These are phyloP conservation scores for Debaryomyces psychrophilus DNA, from an alignment of 1,139 yeast species.

Conservation along the genomic window DNA sequence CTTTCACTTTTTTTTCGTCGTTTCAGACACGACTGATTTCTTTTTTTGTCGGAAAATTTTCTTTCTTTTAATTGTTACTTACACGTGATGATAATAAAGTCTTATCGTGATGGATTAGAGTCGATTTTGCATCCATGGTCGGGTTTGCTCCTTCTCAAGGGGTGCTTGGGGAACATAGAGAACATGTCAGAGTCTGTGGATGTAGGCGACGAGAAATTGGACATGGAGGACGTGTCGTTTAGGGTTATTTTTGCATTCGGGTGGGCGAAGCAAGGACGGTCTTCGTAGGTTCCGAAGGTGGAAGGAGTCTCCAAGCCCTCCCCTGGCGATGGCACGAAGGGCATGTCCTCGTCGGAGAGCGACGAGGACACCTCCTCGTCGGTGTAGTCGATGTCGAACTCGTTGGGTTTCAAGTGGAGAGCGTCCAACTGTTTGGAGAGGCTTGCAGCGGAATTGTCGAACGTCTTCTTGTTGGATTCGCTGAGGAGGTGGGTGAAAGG, in stretches of 20 bases:
- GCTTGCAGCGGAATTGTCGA: constrained; percentile 19
- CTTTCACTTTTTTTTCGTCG: constrained; percentile 9
- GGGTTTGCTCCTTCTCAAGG: not conserved
- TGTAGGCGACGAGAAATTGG: constrained; percentile 13
- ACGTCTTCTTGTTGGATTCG: constrained; percentile 46
- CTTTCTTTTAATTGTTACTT: constrained; percentile 7
- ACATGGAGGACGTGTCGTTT: constrained; percentile 17
- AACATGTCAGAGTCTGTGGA: constrained; percentile 14
- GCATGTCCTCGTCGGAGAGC: constrained; percentile 20
- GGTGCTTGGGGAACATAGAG: constrained; percentile 10
- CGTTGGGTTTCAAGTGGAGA: not conserved
- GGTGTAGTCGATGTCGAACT: constrained; percentile 11
- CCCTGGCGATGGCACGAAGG: constrained; percentile 31
- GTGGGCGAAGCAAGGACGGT: constrained; percentile 43
- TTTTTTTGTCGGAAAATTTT: constrained; percentile 8
- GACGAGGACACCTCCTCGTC: constrained; percentile 6
- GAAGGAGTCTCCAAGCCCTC: constrained; percentile 38
- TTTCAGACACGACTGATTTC: constrained; percentile 8
- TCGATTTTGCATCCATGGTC: not conserved
- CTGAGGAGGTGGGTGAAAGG: constrained; percentile 62
- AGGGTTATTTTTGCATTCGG: constrained; percentile 41
- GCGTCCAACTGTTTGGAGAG: constrained; percentile 17
- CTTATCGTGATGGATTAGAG: constrained; percentile 1
- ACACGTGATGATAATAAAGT: constrained; percentile 6
- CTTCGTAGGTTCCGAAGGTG: constrained; percentile 28